Evolutionary conservation across 352 stramenopile genomes (phyloP).

Genomic region (Phytopythium oedochilum): DNA sequence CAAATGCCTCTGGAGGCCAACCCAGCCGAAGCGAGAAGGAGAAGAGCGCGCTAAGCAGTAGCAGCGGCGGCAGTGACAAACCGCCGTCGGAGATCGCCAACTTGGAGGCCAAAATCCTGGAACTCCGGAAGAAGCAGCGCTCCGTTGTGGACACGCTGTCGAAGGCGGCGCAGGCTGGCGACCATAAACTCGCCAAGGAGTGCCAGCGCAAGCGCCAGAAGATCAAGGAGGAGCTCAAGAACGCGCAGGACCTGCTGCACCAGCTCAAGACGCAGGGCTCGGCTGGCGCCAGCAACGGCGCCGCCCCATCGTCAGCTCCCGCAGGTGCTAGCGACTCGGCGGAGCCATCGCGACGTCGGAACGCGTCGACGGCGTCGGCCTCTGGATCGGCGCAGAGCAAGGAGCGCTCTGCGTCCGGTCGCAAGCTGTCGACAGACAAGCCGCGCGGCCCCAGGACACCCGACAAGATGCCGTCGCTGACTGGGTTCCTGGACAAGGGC

Average conservation of each 20-base stretch:
- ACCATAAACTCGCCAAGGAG: constrained; percentile 74
- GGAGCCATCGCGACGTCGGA: constrained; percentile 2
- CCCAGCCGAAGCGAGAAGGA: constrained; percentile 7
- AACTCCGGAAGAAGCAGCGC: constrained; percentile 75
- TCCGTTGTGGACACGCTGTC: constrained; percentile 65
- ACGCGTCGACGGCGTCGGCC: constrained; percentile 7
- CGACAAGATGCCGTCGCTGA: constrained; percentile 70
- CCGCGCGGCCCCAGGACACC: constrained; percentile 25
- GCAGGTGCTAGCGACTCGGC: not conserved
- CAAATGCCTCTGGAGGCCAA: constrained; percentile 4
- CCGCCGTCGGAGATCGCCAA: constrained; percentile 45
- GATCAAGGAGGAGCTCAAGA: constrained; percentile 76
- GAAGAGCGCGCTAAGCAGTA: constrained; percentile 22
- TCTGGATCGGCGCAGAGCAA: not conserved
- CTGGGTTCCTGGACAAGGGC: constrained; percentile 79
- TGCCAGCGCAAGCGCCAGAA: constrained; percentile 63
- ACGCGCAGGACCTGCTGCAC: constrained; percentile 63
- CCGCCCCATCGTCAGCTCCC: constrained; percentile 1
- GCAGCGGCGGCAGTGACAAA: constrained; percentile 16
- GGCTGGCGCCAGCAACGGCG: not conserved
- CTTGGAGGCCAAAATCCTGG: constrained; percentile 68
- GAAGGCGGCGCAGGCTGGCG: constrained; percentile 63
- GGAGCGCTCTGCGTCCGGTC: constrained; percentile 11
- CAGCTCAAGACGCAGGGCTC: constrained; percentile 44
- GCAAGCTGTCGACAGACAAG: constrained; percentile 23